Conservation (phyloP, 2,329 filamentous ascomycete genomes). For the Colletotrichum navitas region DNA sequence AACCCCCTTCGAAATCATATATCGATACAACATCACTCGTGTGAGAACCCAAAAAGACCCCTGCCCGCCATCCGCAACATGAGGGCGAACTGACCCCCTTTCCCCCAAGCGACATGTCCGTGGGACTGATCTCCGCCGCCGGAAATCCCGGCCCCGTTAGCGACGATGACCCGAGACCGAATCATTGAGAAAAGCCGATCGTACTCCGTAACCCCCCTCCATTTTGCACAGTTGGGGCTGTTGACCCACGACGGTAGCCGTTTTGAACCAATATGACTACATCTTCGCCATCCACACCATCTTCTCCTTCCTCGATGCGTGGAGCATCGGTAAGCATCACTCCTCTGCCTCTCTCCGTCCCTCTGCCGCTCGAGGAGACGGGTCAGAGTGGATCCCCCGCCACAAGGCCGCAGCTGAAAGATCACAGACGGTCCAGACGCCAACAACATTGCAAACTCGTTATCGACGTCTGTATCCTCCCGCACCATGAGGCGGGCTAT, state of each 20-base stretch:
- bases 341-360: conserved; percentile 58
- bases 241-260: conserved; percentile 48
- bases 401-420: not conserved
- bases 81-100: too few species aligned
- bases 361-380: too few species aligned
- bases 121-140: too few species aligned
- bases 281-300: conserved; percentile 73
- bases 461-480: conserved; percentile 61
- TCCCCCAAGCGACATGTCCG: too few species aligned
- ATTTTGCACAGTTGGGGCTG: not conserved
- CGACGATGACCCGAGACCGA: too few species aligned
- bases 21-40: too few species aligned
- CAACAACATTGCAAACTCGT: conserved; percentile 64
- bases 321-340: conserved; percentile 75
- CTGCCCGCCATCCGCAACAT: too few species aligned
- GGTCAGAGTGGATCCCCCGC: too few species aligned
- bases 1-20: too few species aligned
- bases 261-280: conserved; percentile 69
- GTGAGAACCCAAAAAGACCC: too few species aligned
- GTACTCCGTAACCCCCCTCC: not conserved
- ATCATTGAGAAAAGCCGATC: too few species aligned
- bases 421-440: conserved; percentile 51
- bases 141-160: too few species aligned
- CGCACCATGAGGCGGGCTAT: conserved; percentile 62
- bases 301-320: conserved; percentile 75